Evolutionary conservation across 768 basidiomycete genomes (phyloP), one percentile per base, ranked within the genome.

Genomic region (Serendipita sp.): DNA sequence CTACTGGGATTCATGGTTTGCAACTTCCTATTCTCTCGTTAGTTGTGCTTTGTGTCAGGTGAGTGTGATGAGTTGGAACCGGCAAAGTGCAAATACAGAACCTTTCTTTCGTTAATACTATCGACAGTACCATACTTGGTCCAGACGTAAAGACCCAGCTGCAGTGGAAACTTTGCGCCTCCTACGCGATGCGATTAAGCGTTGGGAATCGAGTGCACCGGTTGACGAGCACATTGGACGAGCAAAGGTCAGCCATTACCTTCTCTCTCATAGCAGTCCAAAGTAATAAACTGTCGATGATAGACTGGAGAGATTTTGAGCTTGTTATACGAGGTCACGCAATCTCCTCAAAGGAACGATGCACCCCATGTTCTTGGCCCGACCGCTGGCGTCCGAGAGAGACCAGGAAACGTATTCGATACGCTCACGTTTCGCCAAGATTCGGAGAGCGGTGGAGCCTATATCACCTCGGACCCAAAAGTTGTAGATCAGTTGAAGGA

Each of bases 221-320:
- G 34, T 60, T n/a, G 10, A 10, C 55, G 93, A 96, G 68, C 93
- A 97, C 74, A 94, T 88, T 45, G 85, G 88, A 18, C 82, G 92
- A 75, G 84, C 92, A 67, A 95, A 95, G 85, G 80, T 77, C 52
- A 69, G 91, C 78, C 66, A 65, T 44, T 18, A 40, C 64, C 63
- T 63, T 66, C 50, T 63, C 31, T 53, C 58, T 48, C 40, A 63
- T 45, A 48, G 31, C 62, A 43, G 48, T 66, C 64, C 40, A 55
- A 50, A 36, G 45, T 64, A 62, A 48, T 16, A 67, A 63, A 60
- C 40, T 40, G 40, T 40, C 40, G 40, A 40, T 10, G 44, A 69
- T 72, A 93, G 89, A 91, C 90, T 0, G 84, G 90, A 52, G 93
- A 97, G 74, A 94, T 95, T 64, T 95, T 96, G 68, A 80, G 88